Conservation (phyloP, 2,329 filamentous ascomycete species). For the Chrysosporium keratinophilum region DNA sequence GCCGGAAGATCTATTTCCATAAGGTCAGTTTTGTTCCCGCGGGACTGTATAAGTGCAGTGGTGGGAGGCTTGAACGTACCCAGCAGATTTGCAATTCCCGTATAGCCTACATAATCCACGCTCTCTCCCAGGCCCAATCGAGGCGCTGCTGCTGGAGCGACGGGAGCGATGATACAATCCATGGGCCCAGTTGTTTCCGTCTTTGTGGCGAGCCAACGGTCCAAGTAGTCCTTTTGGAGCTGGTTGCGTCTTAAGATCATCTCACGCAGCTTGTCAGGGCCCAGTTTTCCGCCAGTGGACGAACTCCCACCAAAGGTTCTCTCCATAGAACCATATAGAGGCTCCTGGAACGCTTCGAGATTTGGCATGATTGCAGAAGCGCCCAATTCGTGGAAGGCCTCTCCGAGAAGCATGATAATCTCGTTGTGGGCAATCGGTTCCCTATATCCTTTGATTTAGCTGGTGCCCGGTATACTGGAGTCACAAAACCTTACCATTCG, state of each 20-base stretch:
- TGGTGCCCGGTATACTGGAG: not conserved
- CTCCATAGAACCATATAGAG: constrained; percentile 18
- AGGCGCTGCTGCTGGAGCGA: constrained; percentile 14
- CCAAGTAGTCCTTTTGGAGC: constrained; percentile 18
- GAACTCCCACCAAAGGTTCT: constrained; percentile 7
- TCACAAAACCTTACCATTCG: constrained; percentile 19
- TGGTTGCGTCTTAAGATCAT: constrained; percentile 23
- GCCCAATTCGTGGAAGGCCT: constrained; percentile 26
- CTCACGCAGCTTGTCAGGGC: constrained; percentile 22
- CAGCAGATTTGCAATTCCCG: constrained; percentile 22
- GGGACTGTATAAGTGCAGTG: not conserved
- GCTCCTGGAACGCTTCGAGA: constrained; percentile 21
- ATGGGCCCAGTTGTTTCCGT: constrained; percentile 15
- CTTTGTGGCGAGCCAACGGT: constrained; percentile 18
- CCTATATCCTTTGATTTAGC: constrained; percentile 17
- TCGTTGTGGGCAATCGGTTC: constrained; percentile 26
- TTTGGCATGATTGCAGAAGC: constrained; percentile 27
- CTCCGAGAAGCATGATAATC: constrained; percentile 22
- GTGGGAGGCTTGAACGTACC: constrained; percentile 16
- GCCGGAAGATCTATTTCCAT: constrained; percentile 22
- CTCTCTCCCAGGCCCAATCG: constrained; percentile 21
- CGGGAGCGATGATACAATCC: constrained; percentile 17
- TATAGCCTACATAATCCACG: constrained; percentile 22
- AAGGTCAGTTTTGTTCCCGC: not conserved
- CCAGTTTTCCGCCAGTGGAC: constrained; percentile 14